Base-by-base conservation (phyloP, 169 alveolate species). In the Plasmodium coatneyi region DNA sequence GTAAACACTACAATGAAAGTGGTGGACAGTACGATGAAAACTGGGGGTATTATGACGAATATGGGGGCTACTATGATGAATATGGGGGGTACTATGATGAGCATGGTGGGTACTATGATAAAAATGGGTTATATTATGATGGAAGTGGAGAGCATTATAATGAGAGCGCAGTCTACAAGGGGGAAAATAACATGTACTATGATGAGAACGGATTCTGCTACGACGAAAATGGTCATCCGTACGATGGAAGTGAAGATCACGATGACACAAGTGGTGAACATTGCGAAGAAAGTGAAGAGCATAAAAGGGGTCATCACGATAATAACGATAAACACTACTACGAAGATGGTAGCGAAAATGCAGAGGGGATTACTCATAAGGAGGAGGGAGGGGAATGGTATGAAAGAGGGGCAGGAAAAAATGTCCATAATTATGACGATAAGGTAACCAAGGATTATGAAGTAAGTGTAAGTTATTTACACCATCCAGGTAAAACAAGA, bases 111-210 rank as follows among this genome's bases (percentile, higher is more conserved):
- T 49, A 86, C 66, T 3, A 70, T 5, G 46, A 39, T 60, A 36
- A 86, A 32, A 86, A 36, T 30, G 78, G 80, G n/a, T 19, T 54
- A 74, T 52, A 86, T 86, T 52, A 49, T 39, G 34, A 86, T 76
- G 93, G 80, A 76, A 82, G 71, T 32, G 90, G 79, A 14, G 71
- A 30, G 5, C 32, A 25, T 41, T 86, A 86, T 74, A 60, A 86
- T 32, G 81, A 86, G 14, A 84, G 66, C 30, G 90, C 41, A 5
- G 52, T 19, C 39, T 19, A 52, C 14, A 34, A 82, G 4, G 39
- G 39, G 1, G 49, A 34, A 34, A 39, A 36, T 71, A 66, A 28
- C 3, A 83, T 5, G 30, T 14, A 34, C 16, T 60, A 60, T 82
- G 80, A 60, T 16, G 80, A 82, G n/a, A 81, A 52, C 78, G 56